Conservation (phyloP, 139 green algal species). For the Raphidocelis subcapitata region DNA sequence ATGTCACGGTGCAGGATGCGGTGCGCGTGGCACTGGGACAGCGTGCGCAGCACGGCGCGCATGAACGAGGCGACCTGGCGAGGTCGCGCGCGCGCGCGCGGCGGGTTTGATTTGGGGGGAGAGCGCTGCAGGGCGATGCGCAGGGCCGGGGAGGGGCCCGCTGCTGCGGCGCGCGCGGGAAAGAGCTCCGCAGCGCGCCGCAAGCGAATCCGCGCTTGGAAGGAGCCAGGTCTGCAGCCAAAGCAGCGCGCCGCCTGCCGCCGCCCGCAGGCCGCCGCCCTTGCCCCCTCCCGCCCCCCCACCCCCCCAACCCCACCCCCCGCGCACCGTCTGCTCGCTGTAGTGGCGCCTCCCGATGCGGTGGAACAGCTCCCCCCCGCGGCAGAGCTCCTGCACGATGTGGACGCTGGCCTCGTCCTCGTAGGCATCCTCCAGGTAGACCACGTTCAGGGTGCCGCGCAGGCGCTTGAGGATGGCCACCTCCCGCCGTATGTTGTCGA, state of each 20-base stretch:
- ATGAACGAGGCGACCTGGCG: slow-evolving; percentile 73
- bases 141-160: background rate
- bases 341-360: slow-evolving; percentile 68
- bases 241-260: no score
- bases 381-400: slow-evolving; percentile 89
- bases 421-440: slow-evolving; percentile 67
- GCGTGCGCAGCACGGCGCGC: slow-evolving; percentile 68
- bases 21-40: slow-evolving; percentile 69
- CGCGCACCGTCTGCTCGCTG: slow-evolving; percentile 73
- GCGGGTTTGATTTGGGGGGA: background rate
- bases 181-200: no score
- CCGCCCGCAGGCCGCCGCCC: no score
- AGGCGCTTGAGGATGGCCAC: slow-evolving; percentile 64
- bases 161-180: no score
- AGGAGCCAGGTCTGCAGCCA: no score
- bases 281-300: no score
- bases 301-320: background rate
- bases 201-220: no score
- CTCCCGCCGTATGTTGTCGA: slow-evolving; percentile 79
- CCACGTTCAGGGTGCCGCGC: slow-evolving; percentile 80
- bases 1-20: slow-evolving; percentile 81
- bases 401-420: slow-evolving; percentile 79
- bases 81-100: no score
- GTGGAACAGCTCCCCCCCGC: slow-evolving; percentile 80
- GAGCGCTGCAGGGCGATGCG: background rate